These are phyloP conservation scores for Tuber indicum DNA, from an alignment of 495 filamentous ascomycete species.

Conservation along the genomic window DNA sequence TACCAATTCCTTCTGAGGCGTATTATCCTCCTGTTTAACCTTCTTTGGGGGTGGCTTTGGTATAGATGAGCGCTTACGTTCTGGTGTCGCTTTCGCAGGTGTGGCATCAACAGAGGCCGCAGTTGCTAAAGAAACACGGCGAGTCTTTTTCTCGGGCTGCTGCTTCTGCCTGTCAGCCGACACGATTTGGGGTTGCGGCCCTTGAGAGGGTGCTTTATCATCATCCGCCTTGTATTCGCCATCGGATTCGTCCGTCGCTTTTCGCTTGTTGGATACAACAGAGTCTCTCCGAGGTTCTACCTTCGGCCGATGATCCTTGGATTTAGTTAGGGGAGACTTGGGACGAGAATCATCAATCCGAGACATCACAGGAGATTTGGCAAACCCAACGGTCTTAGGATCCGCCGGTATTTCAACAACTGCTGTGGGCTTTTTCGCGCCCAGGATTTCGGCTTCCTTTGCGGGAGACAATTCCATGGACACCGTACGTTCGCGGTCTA, in stretches of 20 bases:
- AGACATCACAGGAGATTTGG: slow-evolving; percentile 5
- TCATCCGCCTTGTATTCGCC: slow-evolving; percentile 38
- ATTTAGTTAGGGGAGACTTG: slow-evolving; percentile 20
- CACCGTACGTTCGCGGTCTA: slow-evolving; percentile 35
- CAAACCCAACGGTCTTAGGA: slow-evolving; percentile 36
- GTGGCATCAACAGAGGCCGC: slow-evolving; percentile 16
- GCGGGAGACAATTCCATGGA: slow-evolving; percentile 30
- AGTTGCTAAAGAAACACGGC: slow-evolving; percentile 24
- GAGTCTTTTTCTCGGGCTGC: slow-evolving; percentile 33
- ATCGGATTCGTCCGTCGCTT: slow-evolving; percentile 36
- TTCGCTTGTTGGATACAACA: slow-evolving; percentile 30
- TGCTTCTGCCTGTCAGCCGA: slow-evolving; percentile 15
- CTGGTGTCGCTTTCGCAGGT: slow-evolving; percentile 32
- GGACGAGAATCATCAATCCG: slow-evolving; percentile 23
- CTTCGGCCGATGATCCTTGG: slow-evolving; percentile 16
- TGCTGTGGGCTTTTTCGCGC: slow-evolving; percentile 37
- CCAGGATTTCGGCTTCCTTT: slow-evolving; percentile 28
- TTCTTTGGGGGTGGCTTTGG: slow-evolving; percentile 30
- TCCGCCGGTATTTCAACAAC: slow-evolving; percentile 45
- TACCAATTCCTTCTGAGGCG: slow-evolving; percentile 39
- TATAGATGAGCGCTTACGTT: slow-evolving; percentile 27
- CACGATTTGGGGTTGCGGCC: background rate
- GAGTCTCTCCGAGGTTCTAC: slow-evolving; percentile 25
- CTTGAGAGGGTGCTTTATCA: slow-evolving; percentile 18
- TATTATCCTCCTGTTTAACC: slow-evolving; percentile 36